These are phyloP conservation scores for Fusarium albosuccineum DNA, from an alignment of 2,329 filamentous ascomycete genomes.

Conservation along the genomic window DNA sequence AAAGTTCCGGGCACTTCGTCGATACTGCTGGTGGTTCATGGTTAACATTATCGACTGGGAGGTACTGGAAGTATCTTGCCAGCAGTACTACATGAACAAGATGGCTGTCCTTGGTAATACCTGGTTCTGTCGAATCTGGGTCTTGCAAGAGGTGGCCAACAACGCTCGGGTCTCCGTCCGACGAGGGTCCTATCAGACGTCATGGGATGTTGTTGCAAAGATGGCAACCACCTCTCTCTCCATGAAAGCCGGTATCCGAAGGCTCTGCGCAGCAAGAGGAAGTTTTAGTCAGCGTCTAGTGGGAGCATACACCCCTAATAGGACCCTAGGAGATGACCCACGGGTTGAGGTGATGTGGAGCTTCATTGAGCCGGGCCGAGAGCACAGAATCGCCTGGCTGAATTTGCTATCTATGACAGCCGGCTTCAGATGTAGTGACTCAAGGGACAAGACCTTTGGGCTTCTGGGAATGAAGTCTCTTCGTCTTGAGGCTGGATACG, in stretches of 20 bases:
- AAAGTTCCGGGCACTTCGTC: neutral
- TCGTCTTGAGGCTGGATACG: neutral
- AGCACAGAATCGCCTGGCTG: neutral
- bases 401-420: neutral
- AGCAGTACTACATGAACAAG: neutral
- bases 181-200: neutral
- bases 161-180: neutral
- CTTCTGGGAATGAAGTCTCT: neutral
- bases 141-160: neutral
- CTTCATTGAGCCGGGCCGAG: neutral
- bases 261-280: neutral
- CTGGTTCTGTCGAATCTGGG: neutral
- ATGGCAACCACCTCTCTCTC: neutral
- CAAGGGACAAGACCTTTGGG: neutral
- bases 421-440: neutral
- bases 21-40: neutral
- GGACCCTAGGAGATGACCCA: neutral
- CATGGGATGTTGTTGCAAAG: neutral
- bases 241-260: neutral
- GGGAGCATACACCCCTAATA: neutral
- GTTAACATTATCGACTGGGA: neutral
- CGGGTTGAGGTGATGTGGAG: neutral
- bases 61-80: neutral
- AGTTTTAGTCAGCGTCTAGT: neutral
- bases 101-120: neutral